Percentiles rank a stretch among this genome's conserved stretches.
These are phyloP conservation scores for Bertia moriformis DNA, from an alignment of 2,329 filamentous ascomycete genomes.

Conservation along the genomic window DNA sequence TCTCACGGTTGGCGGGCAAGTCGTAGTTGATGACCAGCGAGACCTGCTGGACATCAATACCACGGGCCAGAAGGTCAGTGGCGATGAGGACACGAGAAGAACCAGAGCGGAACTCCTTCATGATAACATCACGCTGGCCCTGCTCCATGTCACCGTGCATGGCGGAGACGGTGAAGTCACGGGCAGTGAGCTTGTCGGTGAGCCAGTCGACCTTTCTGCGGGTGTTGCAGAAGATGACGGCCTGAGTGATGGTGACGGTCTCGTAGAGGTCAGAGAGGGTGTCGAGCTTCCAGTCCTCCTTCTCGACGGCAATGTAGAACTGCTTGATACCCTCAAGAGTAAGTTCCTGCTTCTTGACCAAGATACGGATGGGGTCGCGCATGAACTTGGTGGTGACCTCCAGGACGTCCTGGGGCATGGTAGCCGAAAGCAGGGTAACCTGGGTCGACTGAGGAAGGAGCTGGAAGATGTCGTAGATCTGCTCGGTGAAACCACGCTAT, in stretches of 20 bases:
- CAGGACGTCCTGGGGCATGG: constrained; percentile 60
- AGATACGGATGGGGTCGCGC: constrained; percentile 58
- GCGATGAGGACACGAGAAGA: constrained; percentile 60
- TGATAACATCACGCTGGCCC: constrained; percentile 56
- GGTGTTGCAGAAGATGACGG: constrained; percentile 67
- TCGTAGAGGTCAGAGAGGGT: constrained; percentile 61
- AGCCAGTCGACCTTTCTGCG: constrained; percentile 66
- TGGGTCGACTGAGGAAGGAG: constrained; percentile 58
- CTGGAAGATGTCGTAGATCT: constrained; percentile 67
- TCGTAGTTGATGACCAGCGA: constrained; percentile 66
- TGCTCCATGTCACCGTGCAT: constrained; percentile 67
- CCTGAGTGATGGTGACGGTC: constrained; percentile 61
- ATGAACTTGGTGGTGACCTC: constrained; percentile 67
- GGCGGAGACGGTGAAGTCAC: constrained; percentile 61
- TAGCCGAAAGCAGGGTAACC: constrained; percentile 57
- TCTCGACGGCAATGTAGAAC: constrained; percentile 61
- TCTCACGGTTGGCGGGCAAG: constrained; percentile 51
- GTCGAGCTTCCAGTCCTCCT: constrained; percentile 60
- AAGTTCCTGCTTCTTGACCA: constrained; percentile 62
- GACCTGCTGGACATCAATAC: constrained; percentile 63
- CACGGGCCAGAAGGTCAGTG: constrained; percentile 56
- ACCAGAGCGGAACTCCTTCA: constrained; percentile 64
- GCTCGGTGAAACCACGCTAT: constrained; percentile 57
- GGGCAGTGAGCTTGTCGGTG: constrained; percentile 58
- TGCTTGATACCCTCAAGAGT: constrained; percentile 66